These are phyloP conservation scores for Beauveria caledonica DNA, from an alignment of 2,329 filamentous ascomycete genomes.

Conservation along the genomic window DNA sequence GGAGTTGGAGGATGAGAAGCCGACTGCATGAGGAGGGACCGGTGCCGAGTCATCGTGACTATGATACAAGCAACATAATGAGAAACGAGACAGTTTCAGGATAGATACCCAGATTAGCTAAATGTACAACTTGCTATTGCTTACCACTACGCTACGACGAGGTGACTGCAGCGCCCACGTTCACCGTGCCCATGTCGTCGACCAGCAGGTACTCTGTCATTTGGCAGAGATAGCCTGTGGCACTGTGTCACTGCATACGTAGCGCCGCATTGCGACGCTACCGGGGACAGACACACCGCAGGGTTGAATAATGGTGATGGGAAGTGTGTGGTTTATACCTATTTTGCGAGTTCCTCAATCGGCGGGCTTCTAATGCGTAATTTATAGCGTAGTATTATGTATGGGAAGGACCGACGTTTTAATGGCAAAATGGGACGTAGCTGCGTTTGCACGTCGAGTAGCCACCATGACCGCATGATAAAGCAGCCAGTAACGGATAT, in stretches of 20 bases:
- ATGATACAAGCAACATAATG: no score
- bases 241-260: no score
- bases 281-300: neutral
- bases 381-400: neutral
- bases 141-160: no score
- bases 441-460: neutral
- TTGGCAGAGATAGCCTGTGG: neutral
- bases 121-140: neutral
- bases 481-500: neutral
- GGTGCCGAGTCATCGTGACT: no score
- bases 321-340: neutral
- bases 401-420: neutral
- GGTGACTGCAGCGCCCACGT: neutral
- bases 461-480: neutral
- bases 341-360: no score
- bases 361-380: neutral
- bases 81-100: no score
- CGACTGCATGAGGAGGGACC: no score
- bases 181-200: neutral
- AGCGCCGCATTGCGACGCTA: neutral
- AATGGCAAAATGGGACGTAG: no score
- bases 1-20: no score
- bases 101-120: neutral
- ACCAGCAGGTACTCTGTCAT: slow-evolving; percentile 9
- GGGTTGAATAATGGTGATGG: neutral